These are phyloP conservation scores for Pseudocercospora cruenta DNA, from an alignment of 2,329 filamentous ascomycete genomes.

Conservation along the genomic window DNA sequence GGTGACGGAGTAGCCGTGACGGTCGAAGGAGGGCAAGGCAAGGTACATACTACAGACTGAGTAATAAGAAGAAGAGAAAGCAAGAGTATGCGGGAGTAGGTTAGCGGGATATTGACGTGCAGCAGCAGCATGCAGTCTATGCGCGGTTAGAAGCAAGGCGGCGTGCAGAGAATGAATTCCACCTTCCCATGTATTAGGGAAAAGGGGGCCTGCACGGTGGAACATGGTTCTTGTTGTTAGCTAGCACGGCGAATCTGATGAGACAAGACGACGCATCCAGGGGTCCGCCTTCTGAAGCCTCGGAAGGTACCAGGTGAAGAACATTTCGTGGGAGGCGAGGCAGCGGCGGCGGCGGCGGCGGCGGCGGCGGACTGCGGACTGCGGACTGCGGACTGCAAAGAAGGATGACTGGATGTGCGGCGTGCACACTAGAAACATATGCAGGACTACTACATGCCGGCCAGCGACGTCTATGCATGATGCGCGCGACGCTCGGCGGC, in stretches of 20 bases:
- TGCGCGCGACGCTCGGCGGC: too few species aligned
- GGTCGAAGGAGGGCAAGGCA: not conserved
- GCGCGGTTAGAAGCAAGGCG: conserved; percentile 6
- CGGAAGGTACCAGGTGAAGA: too few species aligned
- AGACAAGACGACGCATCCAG: not conserved
- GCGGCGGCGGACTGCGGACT: too few species aligned
- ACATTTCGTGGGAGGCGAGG: too few species aligned
- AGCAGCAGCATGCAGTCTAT: not conserved
- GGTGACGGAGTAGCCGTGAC: not conserved
- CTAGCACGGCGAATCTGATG: not conserved
- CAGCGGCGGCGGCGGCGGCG: too few species aligned
- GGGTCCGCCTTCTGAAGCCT: too few species aligned
- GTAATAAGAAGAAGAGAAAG: not conserved
- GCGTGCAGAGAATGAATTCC: conserved; percentile 8
- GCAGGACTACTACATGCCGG: not conserved
- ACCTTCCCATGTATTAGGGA: conserved; percentile 1
- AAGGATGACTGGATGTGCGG: too few species aligned
- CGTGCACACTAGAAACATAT: not conserved
- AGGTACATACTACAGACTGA: not conserved
- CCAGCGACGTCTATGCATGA: not conserved
- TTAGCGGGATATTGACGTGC: not conserved
- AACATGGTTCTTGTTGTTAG: not conserved
- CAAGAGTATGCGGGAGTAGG: not conserved
- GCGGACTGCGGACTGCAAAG: too few species aligned
- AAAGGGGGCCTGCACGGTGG: not conserved